Evolutionary conservation across 495 filamentous ascomycete genomes (phyloP).

Genomic region (Neurospora sp.): DNA sequence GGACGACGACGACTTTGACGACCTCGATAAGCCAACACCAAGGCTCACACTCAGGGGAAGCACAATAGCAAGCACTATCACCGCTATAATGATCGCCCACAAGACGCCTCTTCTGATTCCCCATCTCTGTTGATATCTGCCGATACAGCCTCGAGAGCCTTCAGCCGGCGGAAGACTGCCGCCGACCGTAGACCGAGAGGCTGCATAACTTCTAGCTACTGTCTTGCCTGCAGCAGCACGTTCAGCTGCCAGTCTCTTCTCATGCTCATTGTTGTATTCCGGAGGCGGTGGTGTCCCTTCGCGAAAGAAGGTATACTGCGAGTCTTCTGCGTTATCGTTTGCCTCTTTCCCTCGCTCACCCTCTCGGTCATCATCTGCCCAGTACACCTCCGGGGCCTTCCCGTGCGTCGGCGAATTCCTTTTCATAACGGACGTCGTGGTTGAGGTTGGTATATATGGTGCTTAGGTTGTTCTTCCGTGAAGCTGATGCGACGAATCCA

Average conservation of each 20-base stretch:
- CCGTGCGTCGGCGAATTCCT: neutral
- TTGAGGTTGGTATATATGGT: conserved; percentile 1
- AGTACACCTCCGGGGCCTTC: conserved; percentile 16
- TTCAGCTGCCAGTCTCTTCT: conserved; percentile 5
- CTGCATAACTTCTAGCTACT: neutral
- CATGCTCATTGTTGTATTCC: conserved; percentile 5
- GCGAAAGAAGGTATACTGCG: conserved; percentile 27
- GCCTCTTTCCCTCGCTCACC: neutral
- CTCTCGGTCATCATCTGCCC: conserved; percentile 19
- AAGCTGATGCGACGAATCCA: conserved; percentile 10
- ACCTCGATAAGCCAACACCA: conserved; percentile 20
- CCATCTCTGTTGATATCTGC: neutral
- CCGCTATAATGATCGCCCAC: conserved; percentile 15
- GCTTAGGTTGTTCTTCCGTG: conserved; percentile 14
- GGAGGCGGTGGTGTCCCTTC: conserved; percentile 24
- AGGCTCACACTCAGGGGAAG: conserved; percentile 31
- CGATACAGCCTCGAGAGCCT: neutral
- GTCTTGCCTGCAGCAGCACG: neutral
- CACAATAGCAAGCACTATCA: conserved; percentile 19
- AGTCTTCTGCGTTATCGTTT: neutral
- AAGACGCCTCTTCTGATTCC: conserved; percentile 15
- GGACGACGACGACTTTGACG: neutral
- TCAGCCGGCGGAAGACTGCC: neutral
- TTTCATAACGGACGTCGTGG: neutral
- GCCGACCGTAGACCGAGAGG: neutral